Percentiles rank a stretch among this genome's conserved stretches.
Evolutionary conservation across 2,329 filamentous ascomycete genomes (phyloP).

Genomic region (Cladosporium oxysporum): DNA sequence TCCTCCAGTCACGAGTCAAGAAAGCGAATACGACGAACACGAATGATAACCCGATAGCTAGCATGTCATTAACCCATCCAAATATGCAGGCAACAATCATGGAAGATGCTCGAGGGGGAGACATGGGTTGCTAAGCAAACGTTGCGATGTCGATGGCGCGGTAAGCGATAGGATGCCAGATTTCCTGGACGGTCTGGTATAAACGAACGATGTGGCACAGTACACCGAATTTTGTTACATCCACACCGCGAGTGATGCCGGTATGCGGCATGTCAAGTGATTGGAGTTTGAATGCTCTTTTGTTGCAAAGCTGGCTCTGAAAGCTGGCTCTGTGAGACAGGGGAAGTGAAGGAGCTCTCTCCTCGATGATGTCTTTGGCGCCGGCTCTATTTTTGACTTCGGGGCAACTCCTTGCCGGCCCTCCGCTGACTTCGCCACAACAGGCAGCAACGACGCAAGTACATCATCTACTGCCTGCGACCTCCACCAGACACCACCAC

Average conservation of each 20-base stretch:
- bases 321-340: not conserved
- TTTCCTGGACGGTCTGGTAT: not conserved
- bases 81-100: not conserved
- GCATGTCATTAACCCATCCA: not conserved
- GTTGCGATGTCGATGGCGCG: not conserved
- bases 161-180: not conserved
- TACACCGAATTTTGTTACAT: not conserved
- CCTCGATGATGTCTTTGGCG: conserved; percentile 3
- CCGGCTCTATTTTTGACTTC: conserved; percentile 1
- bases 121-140: not conserved
- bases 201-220: not conserved
- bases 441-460: conserved; percentile 10
- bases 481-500: not conserved
- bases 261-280: not conserved
- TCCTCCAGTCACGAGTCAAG: not conserved
- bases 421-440: conserved; percentile 8
- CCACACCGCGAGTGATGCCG: not conserved
- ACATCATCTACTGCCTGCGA: not conserved
- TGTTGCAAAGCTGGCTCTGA: not conserved
- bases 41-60: not conserved
- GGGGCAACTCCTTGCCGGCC: not conserved
- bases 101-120: not conserved
- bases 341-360: not conserved
- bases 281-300: not conserved
- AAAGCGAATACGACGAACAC: not conserved